phyloP scores from a whole-genome alignment of 768 basidiomycete genomes.

The Russula griseocarnosa region DNA sequence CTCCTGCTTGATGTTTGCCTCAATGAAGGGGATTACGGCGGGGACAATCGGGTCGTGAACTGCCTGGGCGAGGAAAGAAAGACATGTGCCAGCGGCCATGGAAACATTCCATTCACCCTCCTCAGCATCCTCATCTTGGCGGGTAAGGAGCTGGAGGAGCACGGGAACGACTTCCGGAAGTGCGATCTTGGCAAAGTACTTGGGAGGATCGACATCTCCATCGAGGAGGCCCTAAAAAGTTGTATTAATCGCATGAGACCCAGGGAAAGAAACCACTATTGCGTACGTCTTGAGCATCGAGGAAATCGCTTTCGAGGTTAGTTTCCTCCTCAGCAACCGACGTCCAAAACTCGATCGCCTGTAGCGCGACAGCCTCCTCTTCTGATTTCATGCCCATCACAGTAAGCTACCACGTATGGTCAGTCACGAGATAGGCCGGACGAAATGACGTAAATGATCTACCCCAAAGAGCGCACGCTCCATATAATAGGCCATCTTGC shows the following conservation, averaged over 20 bases:
- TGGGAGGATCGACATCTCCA: slow-evolving; percentile 78
- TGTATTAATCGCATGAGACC: slow-evolving; percentile 19
- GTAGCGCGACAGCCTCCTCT: slow-evolving; percentile 88
- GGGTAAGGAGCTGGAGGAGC: slow-evolving; percentile 79
- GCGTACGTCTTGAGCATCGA: slow-evolving; percentile 86
- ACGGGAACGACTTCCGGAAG: slow-evolving; percentile 94
- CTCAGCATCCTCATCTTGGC: slow-evolving; percentile 94
- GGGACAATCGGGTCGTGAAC: slow-evolving; percentile 89
- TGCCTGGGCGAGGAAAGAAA: slow-evolving; percentile 82
- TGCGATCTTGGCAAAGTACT: slow-evolving; percentile 90
- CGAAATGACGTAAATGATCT: slow-evolving; percentile 35
- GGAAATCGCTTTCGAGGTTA: slow-evolving; percentile 56
- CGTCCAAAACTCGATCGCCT: slow-evolving; percentile 99
- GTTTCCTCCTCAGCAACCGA: slow-evolving; percentile 98
- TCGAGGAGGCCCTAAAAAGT: slow-evolving; percentile 74
- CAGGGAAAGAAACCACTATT: not conserved
- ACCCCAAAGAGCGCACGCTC: slow-evolving; percentile 97
- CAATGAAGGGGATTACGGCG: slow-evolving; percentile 95
- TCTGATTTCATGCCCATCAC: slow-evolving; percentile 95
- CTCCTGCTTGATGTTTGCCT: slow-evolving; percentile 84
- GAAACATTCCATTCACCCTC: slow-evolving; percentile 99
- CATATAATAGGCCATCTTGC: slow-evolving; percentile 99
- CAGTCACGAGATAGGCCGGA: slow-evolving; percentile 2
- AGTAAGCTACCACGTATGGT: slow-evolving; percentile 58
- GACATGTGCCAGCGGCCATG: slow-evolving; percentile 93